Conservation (phyloP, 441 rosid species). For the Corymbia calophylla region DNA sequence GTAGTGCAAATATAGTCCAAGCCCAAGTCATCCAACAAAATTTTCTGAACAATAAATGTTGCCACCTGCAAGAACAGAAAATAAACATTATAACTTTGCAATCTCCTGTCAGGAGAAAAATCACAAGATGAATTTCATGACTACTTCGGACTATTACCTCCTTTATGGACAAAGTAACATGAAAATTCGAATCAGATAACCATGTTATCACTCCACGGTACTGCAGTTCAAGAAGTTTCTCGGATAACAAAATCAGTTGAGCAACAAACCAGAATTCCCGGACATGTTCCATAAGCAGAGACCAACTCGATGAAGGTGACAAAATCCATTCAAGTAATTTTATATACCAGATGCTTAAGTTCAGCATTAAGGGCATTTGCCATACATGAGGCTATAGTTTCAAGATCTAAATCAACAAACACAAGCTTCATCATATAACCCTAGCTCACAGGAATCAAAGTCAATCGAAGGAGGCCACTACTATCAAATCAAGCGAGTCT, state of each 20-base stretch:
- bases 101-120: not conserved
- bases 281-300: not conserved
- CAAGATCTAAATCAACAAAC: not conserved
- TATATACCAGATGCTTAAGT: not conserved
- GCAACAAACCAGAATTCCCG: not conserved
- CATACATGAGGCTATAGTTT: not conserved
- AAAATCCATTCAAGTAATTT: not conserved
- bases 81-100: not conserved
- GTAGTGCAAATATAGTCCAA: slow-evolving; percentile 92
- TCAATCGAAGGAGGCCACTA: not conserved
- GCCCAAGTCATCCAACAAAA: slow-evolving; percentile 87
- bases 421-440: not conserved
- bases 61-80: slow-evolving; percentile 68
- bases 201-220: not conserved
- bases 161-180: not conserved
- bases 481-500: not conserved
- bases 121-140: not conserved
- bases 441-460: not conserved
- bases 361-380: not conserved
- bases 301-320: not conserved
- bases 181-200: not conserved
- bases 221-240: not conserved
- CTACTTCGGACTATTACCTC: not conserved
- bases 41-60: slow-evolving; percentile 87
- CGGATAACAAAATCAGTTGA: not conserved